Conservation (phyloP, 1,284 basidiomycete genomes). For the Kwoniella shivajii region DNA sequence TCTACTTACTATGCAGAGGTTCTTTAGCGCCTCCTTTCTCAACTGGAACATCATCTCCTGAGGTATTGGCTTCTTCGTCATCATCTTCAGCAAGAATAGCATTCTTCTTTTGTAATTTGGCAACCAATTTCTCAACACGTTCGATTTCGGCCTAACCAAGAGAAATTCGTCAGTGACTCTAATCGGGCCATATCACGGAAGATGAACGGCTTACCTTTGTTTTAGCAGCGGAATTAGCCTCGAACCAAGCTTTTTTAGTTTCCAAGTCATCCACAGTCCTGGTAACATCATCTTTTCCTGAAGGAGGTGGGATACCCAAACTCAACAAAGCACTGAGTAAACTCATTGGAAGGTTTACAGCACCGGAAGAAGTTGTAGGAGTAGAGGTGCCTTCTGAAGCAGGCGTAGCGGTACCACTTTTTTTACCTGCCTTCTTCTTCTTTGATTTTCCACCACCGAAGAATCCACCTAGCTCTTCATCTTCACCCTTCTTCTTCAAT, state of each 20-base stretch:
- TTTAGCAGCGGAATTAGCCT: slow-evolving; percentile 62
- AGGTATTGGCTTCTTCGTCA: slow-evolving; percentile 13
- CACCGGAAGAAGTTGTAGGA: slow-evolving; percentile 44
- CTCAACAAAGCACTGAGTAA: slow-evolving; percentile 84
- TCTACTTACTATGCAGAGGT: slow-evolving; percentile 43
- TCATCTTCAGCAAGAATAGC: slow-evolving; percentile 26
- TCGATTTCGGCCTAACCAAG: slow-evolving; percentile 73
- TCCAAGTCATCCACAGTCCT: slow-evolving; percentile 87
- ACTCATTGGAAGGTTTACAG: slow-evolving; percentile 79
- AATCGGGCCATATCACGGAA: background rate
- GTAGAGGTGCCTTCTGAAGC: slow-evolving; percentile 26
- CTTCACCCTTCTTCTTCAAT: slow-evolving; percentile 87
- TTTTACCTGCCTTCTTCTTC: slow-evolving; percentile 68
- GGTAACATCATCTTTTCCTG: slow-evolving; percentile 73
- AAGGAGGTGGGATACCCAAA: slow-evolving; percentile 88
- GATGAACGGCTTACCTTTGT: slow-evolving; percentile 48
- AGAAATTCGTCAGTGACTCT: slow-evolving; percentile 65
- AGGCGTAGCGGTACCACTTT: slow-evolving; percentile 51
- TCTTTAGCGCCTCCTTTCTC: slow-evolving; percentile 38
- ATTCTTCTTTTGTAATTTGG: slow-evolving; percentile 57
- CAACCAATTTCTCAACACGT: slow-evolving; percentile 63
- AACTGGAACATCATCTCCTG: slow-evolving; percentile 17
- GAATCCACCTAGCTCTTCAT: slow-evolving; percentile 82
- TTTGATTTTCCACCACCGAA: slow-evolving; percentile 59
- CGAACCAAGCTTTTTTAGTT: slow-evolving; percentile 94